Evolutionary conservation across 352 stramenopile genomes (phyloP).

Genomic region (Phytophthora pisi): DNA sequence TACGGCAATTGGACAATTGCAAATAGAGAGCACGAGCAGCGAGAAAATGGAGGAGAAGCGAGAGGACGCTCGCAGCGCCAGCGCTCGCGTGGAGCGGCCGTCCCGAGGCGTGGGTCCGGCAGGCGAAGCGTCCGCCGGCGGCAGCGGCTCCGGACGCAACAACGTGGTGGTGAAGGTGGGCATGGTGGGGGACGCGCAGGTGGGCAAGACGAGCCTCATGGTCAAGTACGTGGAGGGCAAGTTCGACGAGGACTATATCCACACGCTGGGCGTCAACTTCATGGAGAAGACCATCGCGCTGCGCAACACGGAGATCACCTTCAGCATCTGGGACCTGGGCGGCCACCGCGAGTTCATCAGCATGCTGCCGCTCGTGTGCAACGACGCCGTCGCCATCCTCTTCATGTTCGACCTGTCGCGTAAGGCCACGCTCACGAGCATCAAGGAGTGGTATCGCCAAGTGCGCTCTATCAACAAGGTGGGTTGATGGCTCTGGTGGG

Average conservation of each 20-base stretch:
- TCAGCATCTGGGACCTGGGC: slow-evolving; percentile 95
- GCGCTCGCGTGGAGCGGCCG: slow-evolving; percentile 27
- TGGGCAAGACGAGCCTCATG: slow-evolving; percentile 96
- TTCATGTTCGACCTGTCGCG: slow-evolving; percentile 96
- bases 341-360: slow-evolving; percentile 94
- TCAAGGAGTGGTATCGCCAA: slow-evolving; percentile 95
- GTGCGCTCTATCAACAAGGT: slow-evolving; percentile 92
- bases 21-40: slow-evolving; percentile 10
- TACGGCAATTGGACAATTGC: background rate
- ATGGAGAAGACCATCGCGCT: slow-evolving; percentile 96
- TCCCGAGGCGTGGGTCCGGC: slow-evolving; percentile 38
- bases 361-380: slow-evolving; percentile 95
- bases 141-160: slow-evolving; percentile 63
- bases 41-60: slow-evolving; percentile 40
- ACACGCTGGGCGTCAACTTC: slow-evolving; percentile 96
- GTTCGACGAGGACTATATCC: slow-evolving; percentile 97
- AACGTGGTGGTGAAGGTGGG: slow-evolving; percentile 93
- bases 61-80: slow-evolving; percentile 20
- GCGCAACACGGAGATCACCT: slow-evolving; percentile 95
- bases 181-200: slow-evolving; percentile 94
- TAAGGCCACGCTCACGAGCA: slow-evolving; percentile 91
- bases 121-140: slow-evolving; percentile 17
- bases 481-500: background rate
- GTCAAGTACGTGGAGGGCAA: slow-evolving; percentile 96
- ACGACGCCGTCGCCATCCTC: slow-evolving; percentile 94